Base-by-base conservation (phyloP, 176 grass and related monocot genomes). In the Canna indica region DNA sequence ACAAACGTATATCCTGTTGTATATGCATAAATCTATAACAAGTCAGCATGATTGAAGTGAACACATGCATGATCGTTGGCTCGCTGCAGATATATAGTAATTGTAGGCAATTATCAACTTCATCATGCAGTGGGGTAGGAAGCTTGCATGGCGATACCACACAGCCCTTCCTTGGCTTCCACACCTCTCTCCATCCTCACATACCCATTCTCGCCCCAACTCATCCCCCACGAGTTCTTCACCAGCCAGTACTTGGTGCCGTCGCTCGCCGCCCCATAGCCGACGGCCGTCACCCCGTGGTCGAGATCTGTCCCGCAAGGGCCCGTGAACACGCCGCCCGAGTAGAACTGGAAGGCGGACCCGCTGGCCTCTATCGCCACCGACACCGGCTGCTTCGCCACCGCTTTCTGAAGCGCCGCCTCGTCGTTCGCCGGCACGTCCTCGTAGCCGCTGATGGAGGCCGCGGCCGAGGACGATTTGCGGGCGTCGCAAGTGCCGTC, bases 111-210 rank as follows among this genome's bases (percentile, higher is more conserved):
- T n/a, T n/a, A n/a, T n/a, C n/a, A n/a, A n/a, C n/a, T n/a, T n/a
- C n/a, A n/a, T 58, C 7, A 27, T 25, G 53, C 24, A 28, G 65
- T 68, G 0, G 65, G 65, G 38, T 45, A 68, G 32, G 65, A 68
- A 25, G 65, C 36, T 44, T 46, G 2, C 38, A 68, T 68, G 7
- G 65, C 65, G 65, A 68, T 68, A 5, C 65, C 65, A 13, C 65
- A 68, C 5, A 58, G 53, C 18, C 53, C 65, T 68, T 68, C 29
- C 65, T 32, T 5, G n/a, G 65, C n/a, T 7, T 68, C 32, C 36
- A 68, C 24, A 17, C 38, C 32, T 10, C 65, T 20, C 39, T 68
- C 65, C 65, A 68, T 68, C 35, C 65, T 46, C 20, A 67, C 42
- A 12, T 67, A 41, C 20, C 34, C 64, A 15, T 13, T 31, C 64